Evolutionary conservation across 75 land plant species (phyloP), one percentile per base, ranked within the genome.

Genomic region (Azolla pinnata): DNA sequence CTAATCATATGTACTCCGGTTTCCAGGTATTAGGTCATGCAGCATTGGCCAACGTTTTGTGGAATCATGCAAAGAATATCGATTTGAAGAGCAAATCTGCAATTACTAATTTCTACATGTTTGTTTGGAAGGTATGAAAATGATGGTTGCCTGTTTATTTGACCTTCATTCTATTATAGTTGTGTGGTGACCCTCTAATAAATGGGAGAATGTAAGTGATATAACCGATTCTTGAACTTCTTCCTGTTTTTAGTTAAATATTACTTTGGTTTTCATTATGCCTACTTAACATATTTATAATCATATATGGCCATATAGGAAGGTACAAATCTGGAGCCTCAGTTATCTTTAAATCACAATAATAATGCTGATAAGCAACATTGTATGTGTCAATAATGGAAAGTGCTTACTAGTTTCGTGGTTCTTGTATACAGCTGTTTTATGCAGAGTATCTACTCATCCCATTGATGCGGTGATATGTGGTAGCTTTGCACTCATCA

Each of bases 371-470:
- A 38, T 38, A 38, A 38, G 42, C 42, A 38, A 38, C 14, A 38
- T n/a, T n/a, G n/a, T n/a, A n/a, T n/a, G n/a, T n/a, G n/a, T n/a
- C n/a, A n/a, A n/a, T n/a, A n/a, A 24, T 7, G n/a, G n/a, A n/a
- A n/a, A n/a, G n/a, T n/a, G n/a, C n/a, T n/a, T n/a, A n/a, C n/a
- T n/a, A n/a, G n/a, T n/a, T 38, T 8, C 34, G 57, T 55, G 33
- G 57, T 29, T 25, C 14, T 38, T 38, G 9, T 59, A 69, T 42
- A 71, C 88, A 91, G 97, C 89, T 91, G 5, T 91, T 91, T 59
- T 91, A 91, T 60, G 95, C 93, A 0, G 97, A 91, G 55, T 91
- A 91, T 66, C 56, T 91, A 40, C 88, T 91, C 21, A 81, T 91
- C 33, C 97, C 97, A 20, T 77, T 91, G 20, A 82, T 91, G 65